Base-by-base conservation (phyloP, 2,329 filamentous ascomycete genomes). In the Clarireedia paspali region DNA sequence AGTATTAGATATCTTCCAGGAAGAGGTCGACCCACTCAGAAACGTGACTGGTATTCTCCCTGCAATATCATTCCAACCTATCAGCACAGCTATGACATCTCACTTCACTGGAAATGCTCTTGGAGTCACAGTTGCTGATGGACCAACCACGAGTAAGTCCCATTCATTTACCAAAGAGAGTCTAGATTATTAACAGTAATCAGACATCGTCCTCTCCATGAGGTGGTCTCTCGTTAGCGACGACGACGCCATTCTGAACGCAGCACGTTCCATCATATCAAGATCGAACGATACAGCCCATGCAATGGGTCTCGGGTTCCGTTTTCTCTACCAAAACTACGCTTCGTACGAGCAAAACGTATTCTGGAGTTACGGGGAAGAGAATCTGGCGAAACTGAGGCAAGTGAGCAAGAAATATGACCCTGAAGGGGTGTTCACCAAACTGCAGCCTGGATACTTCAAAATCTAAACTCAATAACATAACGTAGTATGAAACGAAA, bases 61-160 rank as follows among this genome's bases (percentile, higher is more conserved):
- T 7, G 53, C 53, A 15, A 55, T 61, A 26, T 55, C 57, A 15
- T 59, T 62, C 47, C 62, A 65, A 48, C 61, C 61, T 6, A 38
- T 63, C 17, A 60, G 59, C 17, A 24, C 53, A 4, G 57, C 60
- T 10, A 60, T 62, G 34, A 60, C 62, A 23, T 42, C 47, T 15
- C 46, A 64, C 5, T 60, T 62, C 57, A 14, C 24, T n/a, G 62
- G 62, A 2, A 66, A 66, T 56, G 53, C 50, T 24, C 56, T 66
- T 2, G 62, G 63, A 4, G n/a, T 64, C 17, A 39, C 52, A 15
- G 17, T 34, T 14, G 53, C 49, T 2, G 57, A 61, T 55, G 59
- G 57, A 15, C 59, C 59, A 12, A 55, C 59, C 14, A 53, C 45
- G 12, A 20, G 56, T 58, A 50, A n/a, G 53, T 51, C 20, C 7